Conservation (phyloP, 495 filamentous ascomycete species). For the Neurospora sp. region DNA sequence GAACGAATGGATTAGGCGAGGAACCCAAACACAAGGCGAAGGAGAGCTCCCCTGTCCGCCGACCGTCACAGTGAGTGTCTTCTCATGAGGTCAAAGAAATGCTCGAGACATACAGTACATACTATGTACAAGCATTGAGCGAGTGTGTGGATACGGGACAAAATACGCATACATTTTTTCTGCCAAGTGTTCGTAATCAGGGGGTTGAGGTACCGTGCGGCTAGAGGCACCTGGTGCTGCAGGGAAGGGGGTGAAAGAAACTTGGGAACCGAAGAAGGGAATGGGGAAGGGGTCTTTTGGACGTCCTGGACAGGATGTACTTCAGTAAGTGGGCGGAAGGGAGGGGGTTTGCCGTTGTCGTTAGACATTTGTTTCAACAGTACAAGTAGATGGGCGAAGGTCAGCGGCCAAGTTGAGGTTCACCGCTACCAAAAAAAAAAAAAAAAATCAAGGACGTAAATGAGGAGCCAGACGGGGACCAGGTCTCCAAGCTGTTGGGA, state of each 20-base stretch:
- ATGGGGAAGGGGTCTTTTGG: background rate
- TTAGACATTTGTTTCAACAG: background rate
- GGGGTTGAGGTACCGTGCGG: background rate
- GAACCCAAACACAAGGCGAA: background rate
- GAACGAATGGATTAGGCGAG: background rate
- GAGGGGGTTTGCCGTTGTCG: background rate
- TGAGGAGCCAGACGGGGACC: background rate
- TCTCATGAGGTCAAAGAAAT: background rate
- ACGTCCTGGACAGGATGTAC: background rate
- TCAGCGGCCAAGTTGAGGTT: background rate
- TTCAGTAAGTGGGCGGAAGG: background rate
- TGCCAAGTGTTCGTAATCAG: background rate
- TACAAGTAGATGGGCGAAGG: background rate
- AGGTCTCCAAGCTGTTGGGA: background rate
- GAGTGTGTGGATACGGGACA: background rate
- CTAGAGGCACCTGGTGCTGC: background rate
- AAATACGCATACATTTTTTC: background rate
- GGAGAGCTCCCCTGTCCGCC: background rate
- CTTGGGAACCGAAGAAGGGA: background rate
- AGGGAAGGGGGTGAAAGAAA: background rate
- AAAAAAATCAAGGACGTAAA: background rate
- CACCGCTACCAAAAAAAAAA: background rate
- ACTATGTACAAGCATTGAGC: background rate
- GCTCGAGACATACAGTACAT: background rate
- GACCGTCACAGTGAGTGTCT: background rate